phyloP scores from a whole-genome alignment of 768 basidiomycete genomes.

The Trametes maxima region DNA sequence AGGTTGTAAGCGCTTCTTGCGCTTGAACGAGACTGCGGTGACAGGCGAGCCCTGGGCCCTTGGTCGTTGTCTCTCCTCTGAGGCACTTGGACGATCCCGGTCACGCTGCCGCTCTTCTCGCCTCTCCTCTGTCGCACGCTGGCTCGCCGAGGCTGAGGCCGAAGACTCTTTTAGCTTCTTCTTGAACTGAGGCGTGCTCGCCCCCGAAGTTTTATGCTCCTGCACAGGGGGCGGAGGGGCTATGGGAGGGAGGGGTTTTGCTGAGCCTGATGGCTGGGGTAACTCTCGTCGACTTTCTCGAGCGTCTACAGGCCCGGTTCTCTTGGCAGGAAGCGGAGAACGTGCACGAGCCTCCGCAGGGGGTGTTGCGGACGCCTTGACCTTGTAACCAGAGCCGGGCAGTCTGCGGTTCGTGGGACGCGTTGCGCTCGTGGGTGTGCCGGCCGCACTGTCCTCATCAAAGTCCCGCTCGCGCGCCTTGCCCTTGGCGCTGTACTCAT shows the following conservation, averaged over 20 bases:
- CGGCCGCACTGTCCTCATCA: constrained; percentile 17
- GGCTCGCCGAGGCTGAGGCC: neutral
- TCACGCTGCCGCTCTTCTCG: constrained; percentile 12
- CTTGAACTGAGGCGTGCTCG: constrained; percentile 5
- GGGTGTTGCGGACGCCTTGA: constrained; percentile 36
- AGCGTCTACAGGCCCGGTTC: constrained; percentile 31
- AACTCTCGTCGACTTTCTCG: constrained; percentile 33
- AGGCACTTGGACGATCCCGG: constrained; percentile 2
- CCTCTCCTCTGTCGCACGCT: constrained; percentile 9
- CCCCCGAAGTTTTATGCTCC: neutral
- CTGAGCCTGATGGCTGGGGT: constrained; percentile 36
- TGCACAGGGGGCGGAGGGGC: constrained; percentile 25
- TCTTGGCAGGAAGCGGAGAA: constrained; percentile 27
- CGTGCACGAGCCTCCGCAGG: constrained; percentile 14
- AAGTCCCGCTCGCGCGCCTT: constrained; percentile 24
- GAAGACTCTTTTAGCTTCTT: constrained; percentile 30
- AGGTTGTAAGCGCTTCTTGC: constrained; percentile 29
- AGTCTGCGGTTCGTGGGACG: constrained; percentile 35
- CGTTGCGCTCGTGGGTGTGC: constrained; percentile 26
- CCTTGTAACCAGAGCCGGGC: constrained; percentile 54
- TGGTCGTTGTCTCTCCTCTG: constrained; percentile 15
- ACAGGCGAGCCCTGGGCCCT: constrained; percentile 5
- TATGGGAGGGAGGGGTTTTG: constrained; percentile 37
- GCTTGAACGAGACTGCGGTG: constrained; percentile 22
- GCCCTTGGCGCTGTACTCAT: neutral